phyloP scores from a whole-genome alignment of 2,329 filamentous ascomycete species.

The Aspergillus alliaceus region DNA sequence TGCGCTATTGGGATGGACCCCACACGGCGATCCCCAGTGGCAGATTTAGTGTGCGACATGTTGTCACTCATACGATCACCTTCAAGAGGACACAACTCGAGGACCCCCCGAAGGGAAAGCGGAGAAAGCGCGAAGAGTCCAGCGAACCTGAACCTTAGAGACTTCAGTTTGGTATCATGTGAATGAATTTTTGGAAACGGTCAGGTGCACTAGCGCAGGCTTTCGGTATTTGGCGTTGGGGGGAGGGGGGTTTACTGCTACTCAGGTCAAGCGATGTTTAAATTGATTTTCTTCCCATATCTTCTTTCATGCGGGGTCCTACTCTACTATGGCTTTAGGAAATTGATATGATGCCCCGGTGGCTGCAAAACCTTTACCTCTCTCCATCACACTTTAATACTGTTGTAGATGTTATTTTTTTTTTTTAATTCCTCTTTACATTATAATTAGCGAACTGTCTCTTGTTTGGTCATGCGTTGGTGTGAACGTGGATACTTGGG shows the following conservation, averaged over 20 bases:
- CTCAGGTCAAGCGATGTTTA: not conserved
- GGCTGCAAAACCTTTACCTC: not conserved
- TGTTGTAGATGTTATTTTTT: no score
- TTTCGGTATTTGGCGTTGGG: not conserved
- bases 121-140: slow-evolving; percentile 61
- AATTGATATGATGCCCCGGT: not conserved
- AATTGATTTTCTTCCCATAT: not conserved
- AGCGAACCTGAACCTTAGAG: not conserved
- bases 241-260: not conserved
- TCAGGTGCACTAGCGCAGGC: not conserved
- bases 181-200: not conserved
- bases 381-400: not conserved
- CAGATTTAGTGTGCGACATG: slow-evolving; percentile 75
- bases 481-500: no score
- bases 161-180: not conserved
- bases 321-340: not conserved
- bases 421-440: no score
- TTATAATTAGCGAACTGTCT: no score
- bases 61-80: slow-evolving; percentile 90
- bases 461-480: no score
- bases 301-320: not conserved
- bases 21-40: slow-evolving; percentile 57
- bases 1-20: slow-evolving; percentile 61
- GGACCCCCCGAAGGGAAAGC: slow-evolving; percentile 88
- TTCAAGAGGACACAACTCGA: slow-evolving; percentile 77